Evolutionary conservation across 495 filamentous ascomycete genomes (phyloP).

Genomic region (Podospora conica): DNA sequence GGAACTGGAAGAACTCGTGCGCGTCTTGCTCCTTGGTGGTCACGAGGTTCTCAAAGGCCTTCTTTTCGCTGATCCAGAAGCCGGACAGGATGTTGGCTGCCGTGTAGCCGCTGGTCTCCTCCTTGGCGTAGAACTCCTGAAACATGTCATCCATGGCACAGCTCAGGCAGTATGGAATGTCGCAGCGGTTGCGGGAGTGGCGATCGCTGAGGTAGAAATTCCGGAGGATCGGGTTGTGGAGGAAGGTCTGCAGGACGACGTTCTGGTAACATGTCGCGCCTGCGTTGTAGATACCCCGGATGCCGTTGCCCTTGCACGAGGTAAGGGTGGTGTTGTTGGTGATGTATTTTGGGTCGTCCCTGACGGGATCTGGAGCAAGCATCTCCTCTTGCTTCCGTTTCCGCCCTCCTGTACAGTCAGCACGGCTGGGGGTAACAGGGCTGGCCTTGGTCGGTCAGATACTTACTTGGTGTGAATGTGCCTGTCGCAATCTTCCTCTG

Average conservation of each 20-base stretch:
- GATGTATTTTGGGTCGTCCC: constrained; percentile 56
- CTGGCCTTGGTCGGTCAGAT: not conserved
- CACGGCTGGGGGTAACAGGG: not conserved
- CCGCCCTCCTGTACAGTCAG: constrained; percentile 23
- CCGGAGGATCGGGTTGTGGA: constrained; percentile 81
- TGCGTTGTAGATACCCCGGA: constrained; percentile 90
- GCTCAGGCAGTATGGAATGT: constrained; percentile 62
- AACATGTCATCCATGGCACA: constrained; percentile 91
- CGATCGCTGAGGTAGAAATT: constrained; percentile 84
- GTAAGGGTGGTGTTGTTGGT: constrained; percentile 52
- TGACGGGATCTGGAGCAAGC: constrained; percentile 41
- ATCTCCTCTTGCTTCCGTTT: constrained; percentile 60
- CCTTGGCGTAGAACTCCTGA: constrained; percentile 75
- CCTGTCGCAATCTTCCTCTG: constrained; percentile 51
- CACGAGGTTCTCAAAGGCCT: constrained; percentile 61
- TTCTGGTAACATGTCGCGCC: constrained; percentile 93
- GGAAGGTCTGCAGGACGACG: constrained; percentile 77
- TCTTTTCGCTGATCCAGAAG: constrained; percentile 67
- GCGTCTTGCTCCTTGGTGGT: constrained; percentile 93
- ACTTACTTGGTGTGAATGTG: constrained; percentile 38
- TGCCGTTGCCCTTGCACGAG: constrained; percentile 64
- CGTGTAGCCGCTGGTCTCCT: constrained; percentile 77
- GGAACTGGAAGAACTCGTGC: constrained; percentile 90
- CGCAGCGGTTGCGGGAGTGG: constrained; percentile 66
- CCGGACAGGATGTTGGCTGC: constrained; percentile 72